Evolutionary conservation across 805 yeast species (phyloP), one percentile per base, ranked within the genome.

Genomic region (Maudiozyma pseudohumilis): DNA sequence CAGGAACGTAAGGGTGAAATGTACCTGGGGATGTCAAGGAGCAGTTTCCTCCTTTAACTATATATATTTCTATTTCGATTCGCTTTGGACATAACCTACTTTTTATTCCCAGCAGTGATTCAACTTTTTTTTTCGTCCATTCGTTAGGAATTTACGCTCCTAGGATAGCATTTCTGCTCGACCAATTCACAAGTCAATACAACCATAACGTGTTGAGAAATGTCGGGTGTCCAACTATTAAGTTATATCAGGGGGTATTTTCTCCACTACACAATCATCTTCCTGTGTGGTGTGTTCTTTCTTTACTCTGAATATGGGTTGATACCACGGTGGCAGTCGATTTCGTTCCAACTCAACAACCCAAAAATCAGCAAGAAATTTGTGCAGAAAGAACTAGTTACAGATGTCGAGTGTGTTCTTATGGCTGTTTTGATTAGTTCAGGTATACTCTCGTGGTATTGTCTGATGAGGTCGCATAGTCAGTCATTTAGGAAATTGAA

Each of bases 361-460:
- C 36, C 41, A 5, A 39, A 39, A 9, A 55, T 55, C 8, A 35
- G 47, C 18, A 45, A 45, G 28, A 32, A 41, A 18, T 53, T 43
- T 31, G 44, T 47, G 3, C 44, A 43, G 3, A 32, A 45, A 30
- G 57, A 55, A 34, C 41, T 49, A 9, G 48, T 55, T 3, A 34
- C 48, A 20, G 50, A 48, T 15, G 18, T 37, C 11, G 45, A 44
- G 33, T 50, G 56, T 32, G 40, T 53, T 10, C 26, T 42, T 11
- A 41, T 55, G 31, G 43, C 53, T 29, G 35, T 40, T 15, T 36
- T 46, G 3, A 18, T 40, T 6, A 33, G 41, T n/a, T 16, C 23
- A 3, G 4, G 37, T 15, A 40, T 46, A 8, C 27, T 46, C 8
- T n/a, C 31, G 5, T 43, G 46, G 38, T 47, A 46, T 32, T 50